Base-by-base conservation (phyloP, 2,329 filamentous ascomycete genomes). In the Sporothrix pallida region DNA sequence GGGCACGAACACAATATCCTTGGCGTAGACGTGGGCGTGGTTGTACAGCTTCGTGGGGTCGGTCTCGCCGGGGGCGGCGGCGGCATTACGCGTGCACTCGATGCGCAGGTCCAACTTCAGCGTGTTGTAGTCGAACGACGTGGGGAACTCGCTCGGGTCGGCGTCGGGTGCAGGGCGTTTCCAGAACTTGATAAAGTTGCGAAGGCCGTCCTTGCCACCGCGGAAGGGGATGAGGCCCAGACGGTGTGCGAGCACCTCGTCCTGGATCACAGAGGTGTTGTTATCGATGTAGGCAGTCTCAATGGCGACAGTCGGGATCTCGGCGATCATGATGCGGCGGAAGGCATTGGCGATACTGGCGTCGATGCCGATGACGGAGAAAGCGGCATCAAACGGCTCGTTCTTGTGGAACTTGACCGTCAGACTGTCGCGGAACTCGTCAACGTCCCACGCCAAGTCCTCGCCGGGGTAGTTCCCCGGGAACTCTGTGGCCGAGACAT, bases 211-310 rank as follows among this genome's bases (percentile, higher is more conserved):
- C 76, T 91, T 89, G 75, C 90, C 89, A 77, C 93, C 96, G 77
- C 91, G 92, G 78, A 99, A 91, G 20, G 97, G 96, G 72, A 99
- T 92, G 63, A 99, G 89, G 74, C 96, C 96, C 46, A 99, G 87
- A 62, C 96, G 89, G 81, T 96, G 93, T 17, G 95, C 92, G 70
- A 99, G 90, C 4, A 99, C 95, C 85, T 99, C 96, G 81, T 99
- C 96, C 82, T 98, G 95, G 79, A 99, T 96, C 50, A 99, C 94
- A 5, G 94, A 97, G 70, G 95, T 98, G 86, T 99, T 99, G 86
- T 98, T 97, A 81, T 93, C 89, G 76, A 98, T 91, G 84, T 92
- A 99, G 81, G 97, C 93, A 76, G 90, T 91, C 86, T 99, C 96
- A 79, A 99, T 95, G 77, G 97, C 96, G 63, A 99, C 88, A 1